Base-by-base conservation (phyloP, 2,329 filamentous ascomycete species). In the Phoma sp. region DNA sequence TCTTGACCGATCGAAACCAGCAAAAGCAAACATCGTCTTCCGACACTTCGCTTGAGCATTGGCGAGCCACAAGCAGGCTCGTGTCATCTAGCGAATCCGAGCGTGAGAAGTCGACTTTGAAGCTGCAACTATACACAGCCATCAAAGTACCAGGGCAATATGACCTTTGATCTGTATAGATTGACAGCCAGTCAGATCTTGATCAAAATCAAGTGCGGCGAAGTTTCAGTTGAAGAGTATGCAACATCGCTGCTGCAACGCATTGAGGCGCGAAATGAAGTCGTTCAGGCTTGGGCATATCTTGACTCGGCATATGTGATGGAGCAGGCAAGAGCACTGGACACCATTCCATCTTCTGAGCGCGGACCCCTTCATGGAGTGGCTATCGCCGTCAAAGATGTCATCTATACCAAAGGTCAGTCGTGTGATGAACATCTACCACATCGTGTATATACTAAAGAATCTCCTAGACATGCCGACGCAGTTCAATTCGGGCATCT, bases 341-440 rank as follows among this genome's bases (percentile, higher is more conserved):
- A 87, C 62, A 58, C 72, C 22, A 59, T 86, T 2, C 81, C 84
- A 0, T 38, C 59, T 0, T 74, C 77, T 1, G 60, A 82, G 51
- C 75, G 85, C 50, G 84, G 85, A 0, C 82, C 81, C 0, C 69
- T 88, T 0, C 84, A 87, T 62, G 85, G 85, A 1, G 68, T 87
- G 6, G 78, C 82, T 0, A 72, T 88, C n/a, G 85, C 77, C 0
- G 76, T 87, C 10, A 87, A 87, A 65, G 85, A 88, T 74, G 77
- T 87, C 2, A 84, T 87, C 13, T 57, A 65, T 35, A 59, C 79
- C 78, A 62, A 87, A 81, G 51, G 51, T 45, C 17, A 51, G 60
- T 58, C 17, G 6, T 25, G 8, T 37, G 8, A 36, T 10, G 10
- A 2, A 7, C 0, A 9, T 17, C 17, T 49, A 29, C n/a, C 4